Percentiles rank a stretch among this genome's conserved stretches.
Conservation (phyloP, 1,284 basidiomycete species). For the Ustilago shanxiensis region DNA sequence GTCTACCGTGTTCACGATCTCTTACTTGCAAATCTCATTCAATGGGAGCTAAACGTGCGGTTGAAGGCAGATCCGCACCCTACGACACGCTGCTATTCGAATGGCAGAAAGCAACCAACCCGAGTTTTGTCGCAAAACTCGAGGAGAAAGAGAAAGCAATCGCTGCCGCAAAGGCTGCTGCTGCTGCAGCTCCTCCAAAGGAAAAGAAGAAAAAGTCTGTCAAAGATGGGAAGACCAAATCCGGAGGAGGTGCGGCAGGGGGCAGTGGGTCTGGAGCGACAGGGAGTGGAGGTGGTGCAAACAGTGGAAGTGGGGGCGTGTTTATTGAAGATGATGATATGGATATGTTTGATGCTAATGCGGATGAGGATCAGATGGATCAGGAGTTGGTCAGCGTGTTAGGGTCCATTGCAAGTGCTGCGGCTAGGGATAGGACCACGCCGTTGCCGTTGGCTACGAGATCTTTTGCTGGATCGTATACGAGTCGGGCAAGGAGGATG, state of each 20-base stretch:
- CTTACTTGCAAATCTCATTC: constrained; percentile 98
- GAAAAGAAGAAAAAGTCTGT: constrained; percentile 63
- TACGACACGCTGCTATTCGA: constrained; percentile 86
- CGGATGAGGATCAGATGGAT: constrained; percentile 63
- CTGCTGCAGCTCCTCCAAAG: constrained; percentile 50
- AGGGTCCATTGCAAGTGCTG: constrained; percentile 52
- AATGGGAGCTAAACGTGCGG: constrained; percentile 94
- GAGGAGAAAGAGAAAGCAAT: constrained; percentile 75
- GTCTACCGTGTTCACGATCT: constrained; percentile 91
- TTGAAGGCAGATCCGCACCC: constrained; percentile 83
- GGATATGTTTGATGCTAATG: constrained; percentile 61
- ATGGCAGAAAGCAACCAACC: constrained; percentile 92
- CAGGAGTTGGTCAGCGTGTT: constrained; percentile 51
- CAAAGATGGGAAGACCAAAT: constrained; percentile 38
- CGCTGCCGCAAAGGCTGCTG: constrained; percentile 59
- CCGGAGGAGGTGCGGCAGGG: constrained; percentile 11
- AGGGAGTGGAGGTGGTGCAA: not conserved
- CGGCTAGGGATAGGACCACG: constrained; percentile 53
- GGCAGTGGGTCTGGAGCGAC: constrained; percentile 5
- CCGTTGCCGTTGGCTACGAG: constrained; percentile 60
- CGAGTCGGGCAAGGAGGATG: constrained; percentile 57
- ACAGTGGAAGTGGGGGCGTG: constrained; percentile 9
- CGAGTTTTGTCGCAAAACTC: constrained; percentile 88
- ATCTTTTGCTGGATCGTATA: constrained; percentile 59
- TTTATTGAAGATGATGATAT: constrained; percentile 56